phyloP scores from a whole-genome alignment of 306 rosid genomes.

The Malus fusca region DNA sequence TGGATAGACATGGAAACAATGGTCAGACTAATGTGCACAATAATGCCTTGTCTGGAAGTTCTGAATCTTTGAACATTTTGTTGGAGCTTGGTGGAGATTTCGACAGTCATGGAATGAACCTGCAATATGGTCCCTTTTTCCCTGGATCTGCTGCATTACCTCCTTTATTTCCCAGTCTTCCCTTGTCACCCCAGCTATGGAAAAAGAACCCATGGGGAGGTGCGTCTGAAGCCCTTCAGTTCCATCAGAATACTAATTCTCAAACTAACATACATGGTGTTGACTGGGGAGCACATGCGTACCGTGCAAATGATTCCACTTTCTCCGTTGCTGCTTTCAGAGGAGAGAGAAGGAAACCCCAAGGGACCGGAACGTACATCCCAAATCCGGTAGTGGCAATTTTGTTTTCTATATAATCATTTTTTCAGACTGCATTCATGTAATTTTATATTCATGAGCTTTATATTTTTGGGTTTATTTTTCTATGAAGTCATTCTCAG shows the following conservation, averaged over 20 bases:
- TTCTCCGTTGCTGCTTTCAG: conserved; percentile 30
- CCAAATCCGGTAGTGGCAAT: conserved; percentile 51
- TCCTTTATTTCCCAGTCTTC: conserved; percentile 43
- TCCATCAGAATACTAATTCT: conserved; percentile 35
- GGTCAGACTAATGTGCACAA: conserved; percentile 27
- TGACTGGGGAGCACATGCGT: conserved; percentile 31
- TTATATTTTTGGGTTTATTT: not conserved
- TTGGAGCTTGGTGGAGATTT: conserved; percentile 75
- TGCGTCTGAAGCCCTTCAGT: conserved; percentile 27
- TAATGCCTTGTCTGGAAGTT: conserved; percentile 19
- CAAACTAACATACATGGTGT: conserved; percentile 40
- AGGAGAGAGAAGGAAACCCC: conserved; percentile 54
- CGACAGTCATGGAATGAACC: conserved; percentile 48
- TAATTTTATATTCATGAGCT: not conserved
- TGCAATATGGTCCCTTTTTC: conserved; percentile 45
- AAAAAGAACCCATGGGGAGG: conserved; percentile 50
- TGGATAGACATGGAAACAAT: conserved; percentile 54
- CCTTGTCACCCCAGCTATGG: conserved; percentile 41
- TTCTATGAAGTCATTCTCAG: conserved; percentile 7
- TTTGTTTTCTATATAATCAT: not conserved
- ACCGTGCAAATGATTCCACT: conserved; percentile 35
- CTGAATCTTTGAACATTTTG: conserved; percentile 37
- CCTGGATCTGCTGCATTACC: conserved; percentile 39
- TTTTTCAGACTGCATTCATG: not conserved
- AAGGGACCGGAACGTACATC: conserved; percentile 75